Evolutionary conservation across 305 asterid genomes (phyloP).

Genomic region (Fraxinus angustifolia): DNA sequence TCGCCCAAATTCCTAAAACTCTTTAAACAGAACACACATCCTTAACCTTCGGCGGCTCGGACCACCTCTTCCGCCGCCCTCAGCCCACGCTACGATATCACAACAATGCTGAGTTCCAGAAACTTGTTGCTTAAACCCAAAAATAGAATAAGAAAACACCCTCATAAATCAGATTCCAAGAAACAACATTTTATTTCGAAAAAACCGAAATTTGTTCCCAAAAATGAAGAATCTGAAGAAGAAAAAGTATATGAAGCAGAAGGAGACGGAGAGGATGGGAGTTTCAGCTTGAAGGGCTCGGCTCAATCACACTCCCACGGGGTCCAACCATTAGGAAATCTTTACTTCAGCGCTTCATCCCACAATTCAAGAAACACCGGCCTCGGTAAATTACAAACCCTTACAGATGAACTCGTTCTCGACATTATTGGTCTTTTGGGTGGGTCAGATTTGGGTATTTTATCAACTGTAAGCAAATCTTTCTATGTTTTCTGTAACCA

Average conservation of each 20-base stretch:
- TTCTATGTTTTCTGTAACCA: conserved; percentile 84
- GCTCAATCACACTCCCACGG: conserved; percentile 62
- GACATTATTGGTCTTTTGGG: conserved; percentile 71
- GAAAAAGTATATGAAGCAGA: conserved; percentile 25
- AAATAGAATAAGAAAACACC: conserved; percentile 36
- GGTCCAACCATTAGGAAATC: conserved; percentile 91
- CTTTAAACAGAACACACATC: not conserved
- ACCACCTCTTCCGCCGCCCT: conserved; percentile 20
- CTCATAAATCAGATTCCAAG: conserved; percentile 25
- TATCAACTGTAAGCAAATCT: conserved; percentile 77
- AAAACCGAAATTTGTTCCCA: conserved; percentile 27
- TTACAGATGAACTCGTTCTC: conserved; percentile 78
- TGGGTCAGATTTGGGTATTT: conserved; percentile 58
- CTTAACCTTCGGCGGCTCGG: conserved; percentile 22
- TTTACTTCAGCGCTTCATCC: conserved; percentile 55
- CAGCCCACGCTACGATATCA: conserved; percentile 2
- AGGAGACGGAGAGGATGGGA: conserved; percentile 43
- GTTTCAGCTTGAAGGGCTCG: conserved; percentile 62
- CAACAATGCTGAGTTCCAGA: conserved; percentile 47
- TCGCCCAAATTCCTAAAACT: not conserved
- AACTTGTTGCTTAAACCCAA: conserved; percentile 37
- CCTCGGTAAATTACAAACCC: conserved; percentile 62
- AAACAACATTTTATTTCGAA: conserved; percentile 23
- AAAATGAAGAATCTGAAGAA: conserved; percentile 27
- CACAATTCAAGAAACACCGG: conserved; percentile 73